Conservation (phyloP, 2,329 filamentous ascomycete genomes). For the Fusarium sp. region DNA sequence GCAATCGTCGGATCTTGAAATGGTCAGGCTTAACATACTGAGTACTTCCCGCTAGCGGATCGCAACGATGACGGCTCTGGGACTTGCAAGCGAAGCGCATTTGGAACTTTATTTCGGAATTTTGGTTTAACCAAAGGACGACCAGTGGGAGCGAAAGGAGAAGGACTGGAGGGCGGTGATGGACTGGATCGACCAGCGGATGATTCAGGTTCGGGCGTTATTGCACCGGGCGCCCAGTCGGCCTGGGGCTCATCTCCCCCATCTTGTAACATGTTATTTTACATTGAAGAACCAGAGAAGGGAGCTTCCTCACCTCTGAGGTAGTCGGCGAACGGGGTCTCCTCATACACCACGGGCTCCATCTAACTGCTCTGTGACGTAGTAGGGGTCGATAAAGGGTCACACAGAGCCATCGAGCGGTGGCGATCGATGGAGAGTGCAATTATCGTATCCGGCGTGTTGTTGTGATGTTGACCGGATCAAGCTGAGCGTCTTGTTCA, state of each 20-base stretch:
- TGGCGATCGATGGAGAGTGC: slow-evolving; percentile 27
- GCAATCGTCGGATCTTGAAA: slow-evolving; percentile 7
- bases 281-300: neutral
- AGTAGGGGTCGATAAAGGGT: slow-evolving; percentile 47
- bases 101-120: slow-evolving; percentile 66
- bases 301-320: slow-evolving; percentile 77
- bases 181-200: slow-evolving; percentile 57
- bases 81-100: slow-evolving; percentile 61
- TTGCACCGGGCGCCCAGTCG: slow-evolving; percentile 63
- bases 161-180: slow-evolving; percentile 65
- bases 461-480: slow-evolving; percentile 30
- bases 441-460: slow-evolving; percentile 25
- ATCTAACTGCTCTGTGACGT: slow-evolving; percentile 60
- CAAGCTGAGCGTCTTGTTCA: slow-evolving; percentile 36
- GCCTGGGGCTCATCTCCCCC: slow-evolving; percentile 63
- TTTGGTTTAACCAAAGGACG: slow-evolving; percentile 68
- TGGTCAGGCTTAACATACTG: slow-evolving; percentile 58
- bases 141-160: slow-evolving; percentile 70
- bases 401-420: slow-evolving; percentile 53
- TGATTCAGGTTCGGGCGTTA: slow-evolving; percentile 53
- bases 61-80: slow-evolving; percentile 58
- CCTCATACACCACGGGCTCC: slow-evolving; percentile 90
- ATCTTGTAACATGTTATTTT: slow-evolving; percentile 54
- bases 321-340: slow-evolving; percentile 90
- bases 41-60: slow-evolving; percentile 65